Base-by-base conservation (phyloP, 2,329 filamentous ascomycete genomes). In the Aspergillus novoparasiticus region DNA sequence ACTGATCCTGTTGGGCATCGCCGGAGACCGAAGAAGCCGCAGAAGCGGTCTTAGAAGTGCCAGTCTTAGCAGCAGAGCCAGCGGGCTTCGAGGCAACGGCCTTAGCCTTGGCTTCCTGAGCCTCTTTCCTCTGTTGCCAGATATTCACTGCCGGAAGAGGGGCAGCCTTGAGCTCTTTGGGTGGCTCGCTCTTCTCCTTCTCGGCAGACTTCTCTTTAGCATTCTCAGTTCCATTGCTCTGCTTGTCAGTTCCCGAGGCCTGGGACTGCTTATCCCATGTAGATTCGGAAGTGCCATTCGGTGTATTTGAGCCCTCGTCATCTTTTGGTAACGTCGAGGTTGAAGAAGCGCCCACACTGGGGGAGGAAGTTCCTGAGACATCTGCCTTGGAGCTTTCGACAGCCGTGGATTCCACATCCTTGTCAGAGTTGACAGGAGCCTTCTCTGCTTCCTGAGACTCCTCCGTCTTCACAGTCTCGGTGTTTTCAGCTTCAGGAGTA, bases 91-190 rank as follows among this genome's bases (percentile, higher is more conserved):
- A 63, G 46, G 69, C 70, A 56, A 64, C 71, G 9, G 77, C 75
- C 71, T 83, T 85, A 57, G 73, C 70, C 73, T 84, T 85, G 45
- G 82, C 79, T n/a, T 84, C 78, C 65, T 84, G 81, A 69, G 88
- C 88, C 72, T 93, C 89, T 70, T 86, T 89, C 61, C 94, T 87
- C 78, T 94, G 88, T 66, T 89, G 86, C 94, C 95, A 99, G 66
- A 94, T 83, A 76, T 99, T 99, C 62, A 97, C 90, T 1, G 87
- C 78, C 0, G 95, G 95, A 50, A 91, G 84, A 34, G 93, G 90
- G 21, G 94, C 94, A 64, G 95, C 92, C 54, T 90, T 89, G 48
- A 97, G 83, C 71, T 90, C 86, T 65, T 82, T 78, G 51, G 87
- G 80, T 70, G 86, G 81, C 64, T 86, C 81, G 64, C 86, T 84